A percentile compares a stretch with the other conserved stretches of the same genome.
These are phyloP conservation scores for Mucor saturninus DNA, from an alignment of 371 early-diverging fungal species.

Conservation along the genomic window DNA sequence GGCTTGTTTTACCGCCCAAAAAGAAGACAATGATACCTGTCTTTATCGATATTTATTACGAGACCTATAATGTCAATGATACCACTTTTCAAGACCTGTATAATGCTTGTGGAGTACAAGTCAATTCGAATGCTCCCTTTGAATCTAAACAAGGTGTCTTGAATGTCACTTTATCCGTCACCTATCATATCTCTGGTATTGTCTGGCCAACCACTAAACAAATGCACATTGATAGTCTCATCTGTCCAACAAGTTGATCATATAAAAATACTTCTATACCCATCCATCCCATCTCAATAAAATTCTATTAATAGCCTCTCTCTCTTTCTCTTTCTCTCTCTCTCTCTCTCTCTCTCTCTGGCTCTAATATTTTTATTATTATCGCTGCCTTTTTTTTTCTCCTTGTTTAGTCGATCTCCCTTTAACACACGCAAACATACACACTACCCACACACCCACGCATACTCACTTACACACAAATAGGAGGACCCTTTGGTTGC, in stretches of 20 bases:
- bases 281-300: no score
- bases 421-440: no score
- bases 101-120: slow-evolving; percentile 41
- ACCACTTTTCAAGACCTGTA: slow-evolving; percentile 43
- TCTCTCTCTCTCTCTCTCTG: no score
- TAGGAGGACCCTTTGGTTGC: no score
- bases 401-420: no score
- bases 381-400: no score
- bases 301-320: no score
- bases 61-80: slow-evolving; percentile 27
- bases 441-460: no score
- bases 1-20: slow-evolving; percentile 12
- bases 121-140: slow-evolving; percentile 20
- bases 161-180: slow-evolving; percentile 35
- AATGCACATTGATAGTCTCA: slow-evolving; percentile 22
- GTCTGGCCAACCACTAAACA: slow-evolving; percentile 34
- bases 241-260: slow-evolving; percentile 29
- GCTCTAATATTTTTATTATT: no score
- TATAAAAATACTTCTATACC: no score
- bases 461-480: no score
- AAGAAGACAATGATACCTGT: slow-evolving; percentile 11
- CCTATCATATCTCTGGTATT: slow-evolving; percentile 39
- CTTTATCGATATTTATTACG: slow-evolving; percentile 8
- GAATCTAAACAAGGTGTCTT: slow-evolving; percentile 26
- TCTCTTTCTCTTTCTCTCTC: no score